Percentiles rank a stretch among this genome's conserved stretches.
Conservation (phyloP, 2,329 filamentous ascomycete genomes). For the Trichoderma sp. region DNA sequence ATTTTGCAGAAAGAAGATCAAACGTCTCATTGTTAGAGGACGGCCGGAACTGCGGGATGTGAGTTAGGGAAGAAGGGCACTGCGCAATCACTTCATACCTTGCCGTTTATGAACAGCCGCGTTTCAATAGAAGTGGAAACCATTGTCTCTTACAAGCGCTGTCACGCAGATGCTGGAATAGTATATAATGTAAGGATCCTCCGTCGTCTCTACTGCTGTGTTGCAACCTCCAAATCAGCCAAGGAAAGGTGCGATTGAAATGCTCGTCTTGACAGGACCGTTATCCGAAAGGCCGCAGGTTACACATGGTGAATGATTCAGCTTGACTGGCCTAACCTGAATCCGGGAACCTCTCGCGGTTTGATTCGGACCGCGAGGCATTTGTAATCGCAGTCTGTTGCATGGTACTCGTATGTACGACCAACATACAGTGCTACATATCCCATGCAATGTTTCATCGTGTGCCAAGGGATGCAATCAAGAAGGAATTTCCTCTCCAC, state of each 20-base stretch:
- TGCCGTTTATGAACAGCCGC: not conserved
- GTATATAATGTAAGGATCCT: not conserved
- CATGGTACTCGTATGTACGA: not conserved
- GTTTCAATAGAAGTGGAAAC: not conserved
- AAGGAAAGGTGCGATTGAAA: not conserved
- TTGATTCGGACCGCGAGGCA: not conserved
- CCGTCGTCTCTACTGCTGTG: not conserved
- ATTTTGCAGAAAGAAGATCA: not conserved
- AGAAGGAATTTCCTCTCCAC: not conserved
- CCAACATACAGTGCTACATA: not conserved
- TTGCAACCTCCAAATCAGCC: not conserved
- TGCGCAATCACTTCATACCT: not conserved
- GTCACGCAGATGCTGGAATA: not conserved
- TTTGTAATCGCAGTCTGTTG: not conserved
- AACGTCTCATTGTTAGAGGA: slow-evolving; percentile 5
- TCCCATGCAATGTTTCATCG: not conserved
- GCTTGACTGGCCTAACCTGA: not conserved
- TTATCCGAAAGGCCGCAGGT: not conserved
- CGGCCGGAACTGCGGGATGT: not conserved
- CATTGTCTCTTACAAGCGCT: not conserved
- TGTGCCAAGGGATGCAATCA: not conserved
- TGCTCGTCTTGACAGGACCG: not conserved
- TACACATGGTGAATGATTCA: not conserved
- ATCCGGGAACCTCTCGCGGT: not conserved
- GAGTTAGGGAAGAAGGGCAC: not conserved